Evolutionary conservation across 2,329 filamentous ascomycete genomes (phyloP).

Genomic region (Pleochaeta shiraiana): DNA sequence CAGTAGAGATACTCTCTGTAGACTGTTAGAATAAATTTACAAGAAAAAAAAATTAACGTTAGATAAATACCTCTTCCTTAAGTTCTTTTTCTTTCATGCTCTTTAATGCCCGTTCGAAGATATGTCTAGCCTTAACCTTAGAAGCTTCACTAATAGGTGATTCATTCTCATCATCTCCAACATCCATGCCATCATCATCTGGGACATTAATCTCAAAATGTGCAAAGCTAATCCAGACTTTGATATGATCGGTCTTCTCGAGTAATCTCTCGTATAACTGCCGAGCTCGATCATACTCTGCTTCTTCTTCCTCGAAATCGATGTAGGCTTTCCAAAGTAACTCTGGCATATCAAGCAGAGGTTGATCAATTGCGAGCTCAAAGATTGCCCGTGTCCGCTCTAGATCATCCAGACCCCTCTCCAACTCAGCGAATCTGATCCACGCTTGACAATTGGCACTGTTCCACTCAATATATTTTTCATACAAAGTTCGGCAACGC

Average conservation of each 20-base stretch:
- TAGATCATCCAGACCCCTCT: slow-evolving; percentile 74
- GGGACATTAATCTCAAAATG: slow-evolving; percentile 93
- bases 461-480: slow-evolving; percentile 89
- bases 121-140: slow-evolving; percentile 55
- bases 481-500: slow-evolving; percentile 74
- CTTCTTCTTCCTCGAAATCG: slow-evolving; percentile 93
- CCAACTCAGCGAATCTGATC: slow-evolving; percentile 91
- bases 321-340: slow-evolving; percentile 97
- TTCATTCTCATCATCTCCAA: slow-evolving; percentile 24
- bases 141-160: slow-evolving; percentile 54
- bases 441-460: slow-evolving; percentile 77
- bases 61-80: slow-evolving; percentile 48
- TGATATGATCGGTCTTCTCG: slow-evolving; percentile 92
- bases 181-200: slow-evolving; percentile 42
- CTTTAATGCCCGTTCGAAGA: slow-evolving; percentile 74
- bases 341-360: slow-evolving; percentile 87
- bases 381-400: slow-evolving; percentile 80
- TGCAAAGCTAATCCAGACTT: slow-evolving; percentile 98
- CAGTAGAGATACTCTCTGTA: slow-evolving; percentile 60
- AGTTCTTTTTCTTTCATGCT: slow-evolving; percentile 75
- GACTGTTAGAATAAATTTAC: slow-evolving; percentile 17
- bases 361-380: slow-evolving; percentile 68
- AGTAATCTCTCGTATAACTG: slow-evolving; percentile 75
- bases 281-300: slow-evolving; percentile 67
- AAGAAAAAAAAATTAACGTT: background rate